Evolutionary conservation across 495 filamentous ascomycete genomes (phyloP), one percentile per base, ranked within the genome.

Genomic region (Aspergillus leporis): DNA sequence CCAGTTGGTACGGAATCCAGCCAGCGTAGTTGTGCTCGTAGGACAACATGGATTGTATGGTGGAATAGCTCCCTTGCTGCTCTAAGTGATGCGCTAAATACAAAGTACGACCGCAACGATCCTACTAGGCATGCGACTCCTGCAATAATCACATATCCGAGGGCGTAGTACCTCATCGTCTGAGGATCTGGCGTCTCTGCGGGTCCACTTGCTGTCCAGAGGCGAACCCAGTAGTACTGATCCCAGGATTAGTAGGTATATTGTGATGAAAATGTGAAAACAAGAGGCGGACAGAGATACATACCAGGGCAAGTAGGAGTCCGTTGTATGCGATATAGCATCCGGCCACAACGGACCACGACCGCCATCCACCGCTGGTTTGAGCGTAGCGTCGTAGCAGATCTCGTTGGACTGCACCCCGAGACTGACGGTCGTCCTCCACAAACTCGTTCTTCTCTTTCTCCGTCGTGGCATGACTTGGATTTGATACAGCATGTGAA

Each of bases 1-100:
- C 89, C 89, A 1, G 88, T 71, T 3, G 89, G 89, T 0, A 89
- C 85, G 3, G 87, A 90, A 67, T 92, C 88, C 21, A 90, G 76
- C 88, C 88, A 91, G 48, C 85, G 73, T 16, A 87, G 70, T 1
- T 85, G 87, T 30, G 87, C 78, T 9, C 85, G 82, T 3, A 91
- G 77, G 28, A 91, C 77, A 3, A 77, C 75, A 58, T 78, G 84
- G 53, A 83, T 81, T 21, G 89, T 68, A 46, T 79, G 78, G 18
- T 78, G 76, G 53, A 89, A 90, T 5, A 90, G 73, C 38, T 63
- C 64, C 38, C 81, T 74, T 3, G 84, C 86, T 28, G 85, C 87
- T 23, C 65, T 73, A 47, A 90, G 46, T 6, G 85, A 85, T 22
- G 78, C 79, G 9, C 66, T 12, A 59, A 81, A 87, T 13, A 84